Percentiles rank a stretch among this genome's conserved stretches.
phyloP scores from a whole-genome alignment of 805 yeast genomes.

The Jamesozyma jinghongensis region DNA sequence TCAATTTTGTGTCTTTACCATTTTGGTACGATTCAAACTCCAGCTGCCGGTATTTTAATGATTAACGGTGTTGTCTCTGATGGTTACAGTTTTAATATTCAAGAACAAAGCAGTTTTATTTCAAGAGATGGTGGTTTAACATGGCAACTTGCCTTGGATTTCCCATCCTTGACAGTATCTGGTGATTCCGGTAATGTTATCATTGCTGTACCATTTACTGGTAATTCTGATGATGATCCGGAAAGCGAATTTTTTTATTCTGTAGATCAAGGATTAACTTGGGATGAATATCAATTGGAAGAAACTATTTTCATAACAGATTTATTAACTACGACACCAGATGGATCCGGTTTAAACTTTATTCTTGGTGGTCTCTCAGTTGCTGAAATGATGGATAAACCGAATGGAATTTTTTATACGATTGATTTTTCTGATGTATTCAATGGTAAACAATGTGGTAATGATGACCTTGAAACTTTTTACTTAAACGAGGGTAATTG shows the following conservation, averaged over 20 bases:
- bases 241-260: conserved; percentile 43
- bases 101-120: conserved; percentile 39
- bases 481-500: conserved; percentile 37
- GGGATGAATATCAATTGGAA: conserved; percentile 47
- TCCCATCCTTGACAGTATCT: conserved; percentile 46
- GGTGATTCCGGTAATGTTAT: conserved; percentile 77
- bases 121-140: conserved; percentile 73
- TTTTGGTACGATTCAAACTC: conserved; percentile 35
- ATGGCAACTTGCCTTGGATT: conserved; percentile 51
- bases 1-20: conserved; percentile 35
- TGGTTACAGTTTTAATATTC: conserved; percentile 2
- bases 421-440: conserved; percentile 54
- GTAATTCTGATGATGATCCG: conserved; percentile 29
- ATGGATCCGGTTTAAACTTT: conserved; percentile 59
- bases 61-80: conserved; percentile 12
- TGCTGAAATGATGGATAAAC: conserved; percentile 8
- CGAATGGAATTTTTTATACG: conserved; percentile 15
- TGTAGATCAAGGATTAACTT: conserved; percentile 62
- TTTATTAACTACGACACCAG: conserved; percentile 47
- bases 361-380: conserved; percentile 36
- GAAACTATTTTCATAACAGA: conserved; percentile 33
- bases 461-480: conserved; percentile 57
- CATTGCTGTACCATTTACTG: conserved; percentile 43
- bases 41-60: conserved; percentile 44
- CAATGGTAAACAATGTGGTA: conserved; percentile 34